A percentile compares a stretch with the other conserved stretches of the same genome.
Evolutionary conservation across 306 rosid species (phyloP).

Genomic region (Alnus rubra): DNA sequence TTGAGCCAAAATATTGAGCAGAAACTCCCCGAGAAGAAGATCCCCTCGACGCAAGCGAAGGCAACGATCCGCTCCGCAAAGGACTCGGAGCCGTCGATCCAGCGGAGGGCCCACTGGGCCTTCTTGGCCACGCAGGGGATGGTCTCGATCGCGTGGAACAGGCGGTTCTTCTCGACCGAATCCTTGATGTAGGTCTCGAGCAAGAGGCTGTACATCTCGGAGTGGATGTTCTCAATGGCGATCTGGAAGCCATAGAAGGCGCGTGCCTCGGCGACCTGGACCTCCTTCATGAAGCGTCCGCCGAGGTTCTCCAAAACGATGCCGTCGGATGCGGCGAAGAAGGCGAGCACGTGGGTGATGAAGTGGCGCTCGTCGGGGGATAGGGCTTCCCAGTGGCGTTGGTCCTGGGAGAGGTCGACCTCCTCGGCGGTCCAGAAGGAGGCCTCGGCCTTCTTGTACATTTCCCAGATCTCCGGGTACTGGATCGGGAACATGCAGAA

Average conservation of each 20-base stretch:
- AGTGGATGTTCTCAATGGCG: conserved; percentile 86
- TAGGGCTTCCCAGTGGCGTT: conserved; percentile 56
- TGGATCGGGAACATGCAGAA: conserved; percentile 97
- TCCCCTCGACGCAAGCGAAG: conserved; percentile 85
- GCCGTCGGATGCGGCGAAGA: conserved; percentile 91
- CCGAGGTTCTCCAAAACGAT: conserved; percentile 86
- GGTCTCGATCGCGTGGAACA: conserved; percentile 73
- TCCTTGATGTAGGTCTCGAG: conserved; percentile 75
- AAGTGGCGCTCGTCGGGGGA: conserved; percentile 74
- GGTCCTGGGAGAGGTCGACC: conserved; percentile 70
- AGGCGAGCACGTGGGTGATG: conserved; percentile 72
- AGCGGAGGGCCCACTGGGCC: conserved; percentile 68
- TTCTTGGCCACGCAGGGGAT: conserved; percentile 65
- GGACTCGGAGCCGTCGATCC: conserved; percentile 53
- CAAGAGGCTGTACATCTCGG: conserved; percentile 84
- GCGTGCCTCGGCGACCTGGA: conserved; percentile 78
- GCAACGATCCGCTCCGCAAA: conserved; percentile 68
- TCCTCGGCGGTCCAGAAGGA: conserved; percentile 94
- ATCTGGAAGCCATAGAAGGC: conserved; percentile 94
- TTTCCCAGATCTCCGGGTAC: conserved; percentile 85
- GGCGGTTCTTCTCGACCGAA: conserved; percentile 47
- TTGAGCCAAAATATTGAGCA: conserved; percentile 87
- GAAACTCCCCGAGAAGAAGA: conserved; percentile 87
- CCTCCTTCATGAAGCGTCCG: conserved; percentile 81
- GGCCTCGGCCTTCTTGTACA: conserved; percentile 94